Conservation (phyloP, 192 early-diverging fungal species). For the Coemansia sp. region DNA sequence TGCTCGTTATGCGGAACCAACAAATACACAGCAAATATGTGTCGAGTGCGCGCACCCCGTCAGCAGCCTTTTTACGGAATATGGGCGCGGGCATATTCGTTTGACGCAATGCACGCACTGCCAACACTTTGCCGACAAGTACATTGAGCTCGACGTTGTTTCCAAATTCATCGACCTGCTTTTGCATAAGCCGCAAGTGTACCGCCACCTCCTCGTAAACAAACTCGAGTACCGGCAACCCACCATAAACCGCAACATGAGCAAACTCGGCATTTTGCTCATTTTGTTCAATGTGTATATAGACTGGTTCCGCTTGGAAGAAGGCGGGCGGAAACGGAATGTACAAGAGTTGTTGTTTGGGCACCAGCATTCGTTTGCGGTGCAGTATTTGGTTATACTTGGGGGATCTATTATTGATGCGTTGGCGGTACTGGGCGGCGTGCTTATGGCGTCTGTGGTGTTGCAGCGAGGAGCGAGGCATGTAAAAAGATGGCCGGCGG, state of each 20-base stretch:
- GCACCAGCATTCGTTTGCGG: slow-evolving; percentile 59
- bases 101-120: slow-evolving; percentile 77
- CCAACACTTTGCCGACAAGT: slow-evolving; percentile 85
- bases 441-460: slow-evolving; percentile 33
- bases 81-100: slow-evolving; percentile 79
- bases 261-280: slow-evolving; percentile 75
- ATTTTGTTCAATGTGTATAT: slow-evolving; percentile 91
- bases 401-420: slow-evolving; percentile 60
- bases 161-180: slow-evolving; percentile 92
- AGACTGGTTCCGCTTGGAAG: slow-evolving; percentile 88
- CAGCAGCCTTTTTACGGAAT: slow-evolving; percentile 73
- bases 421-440: slow-evolving; percentile 33
- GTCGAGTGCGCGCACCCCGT: slow-evolving; percentile 76
- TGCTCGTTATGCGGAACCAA: no score
- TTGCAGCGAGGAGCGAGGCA: slow-evolving; percentile 31
- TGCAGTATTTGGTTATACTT: slow-evolving; percentile 77
- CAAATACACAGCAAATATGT: slow-evolving; percentile 36
- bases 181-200: slow-evolving; percentile 81
- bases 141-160: slow-evolving; percentile 86
- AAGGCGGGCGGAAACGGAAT: slow-evolving; percentile 54
- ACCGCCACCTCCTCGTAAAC: slow-evolving; percentile 85
- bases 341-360: slow-evolving; percentile 61
- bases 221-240: slow-evolving; percentile 59
- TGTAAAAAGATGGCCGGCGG: slow-evolving; percentile 31
- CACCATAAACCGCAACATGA: slow-evolving; percentile 60